Percentiles rank a stretch among this genome's conserved stretches.
Evolutionary conservation across 2,329 filamentous ascomycete genomes (phyloP).

Genomic region (Trichoderma koningii): DNA sequence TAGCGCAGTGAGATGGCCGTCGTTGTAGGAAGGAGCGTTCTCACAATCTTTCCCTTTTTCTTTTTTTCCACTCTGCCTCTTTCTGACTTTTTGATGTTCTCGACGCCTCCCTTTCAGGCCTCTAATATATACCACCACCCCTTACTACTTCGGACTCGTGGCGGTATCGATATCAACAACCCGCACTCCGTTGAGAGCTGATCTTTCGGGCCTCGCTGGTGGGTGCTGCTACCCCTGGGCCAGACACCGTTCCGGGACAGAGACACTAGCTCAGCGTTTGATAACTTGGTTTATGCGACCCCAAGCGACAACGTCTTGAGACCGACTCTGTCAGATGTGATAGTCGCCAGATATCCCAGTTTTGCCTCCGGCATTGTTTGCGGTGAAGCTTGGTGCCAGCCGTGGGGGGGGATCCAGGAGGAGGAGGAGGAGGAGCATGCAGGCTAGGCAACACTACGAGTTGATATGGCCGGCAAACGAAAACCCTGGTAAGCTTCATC

Average conservation of each 20-base stretch:
- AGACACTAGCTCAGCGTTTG: background rate
- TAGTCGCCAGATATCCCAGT: background rate
- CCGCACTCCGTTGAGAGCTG: background rate
- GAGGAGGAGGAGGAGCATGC: too few species aligned
- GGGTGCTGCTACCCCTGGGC: background rate
- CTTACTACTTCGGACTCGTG: background rate
- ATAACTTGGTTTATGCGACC: background rate
- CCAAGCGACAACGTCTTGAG: background rate
- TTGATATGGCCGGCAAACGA: background rate
- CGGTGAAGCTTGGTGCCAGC: background rate
- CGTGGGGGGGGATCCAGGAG: background rate
- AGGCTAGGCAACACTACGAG: background rate
- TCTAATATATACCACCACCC: background rate
- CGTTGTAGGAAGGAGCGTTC: background rate
- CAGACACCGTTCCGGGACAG: background rate
- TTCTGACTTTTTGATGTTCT: background rate
- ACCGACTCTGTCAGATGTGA: slow-evolving; percentile 9
- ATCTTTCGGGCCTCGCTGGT: background rate
- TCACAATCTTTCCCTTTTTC: background rate
- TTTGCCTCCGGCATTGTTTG: background rate
- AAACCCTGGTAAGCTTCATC: too few species aligned
- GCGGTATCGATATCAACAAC: background rate
- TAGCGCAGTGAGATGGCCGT: background rate
- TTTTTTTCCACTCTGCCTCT: too few species aligned
- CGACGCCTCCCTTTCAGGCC: background rate